These are phyloP conservation scores for Crotalaria pallida DNA, from an alignment of 306 rosid genomes.

Conservation along the genomic window DNA sequence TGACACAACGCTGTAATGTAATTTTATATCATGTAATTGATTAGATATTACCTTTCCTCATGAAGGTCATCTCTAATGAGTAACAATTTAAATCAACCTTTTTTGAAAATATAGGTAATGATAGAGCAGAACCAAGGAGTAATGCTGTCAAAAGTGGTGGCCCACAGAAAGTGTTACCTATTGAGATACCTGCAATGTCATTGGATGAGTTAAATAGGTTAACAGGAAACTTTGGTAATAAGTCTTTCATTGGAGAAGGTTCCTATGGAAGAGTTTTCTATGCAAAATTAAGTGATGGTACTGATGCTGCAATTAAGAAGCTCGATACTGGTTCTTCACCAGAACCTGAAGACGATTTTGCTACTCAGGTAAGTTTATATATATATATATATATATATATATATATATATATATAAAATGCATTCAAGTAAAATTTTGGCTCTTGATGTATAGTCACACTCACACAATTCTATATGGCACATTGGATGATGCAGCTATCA, in stretches of 20 bases:
- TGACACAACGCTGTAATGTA: neutral
- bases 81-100: neutral
- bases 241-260: constrained; percentile 93
- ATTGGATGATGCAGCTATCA: constrained; percentile 59
- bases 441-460: neutral
- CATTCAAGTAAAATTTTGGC: neutral
- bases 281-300: constrained; percentile 57
- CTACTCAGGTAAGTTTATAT: constrained; percentile 47
- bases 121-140: constrained; percentile 82
- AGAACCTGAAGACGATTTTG: constrained; percentile 74
- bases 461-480: neutral
- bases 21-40: too few species aligned
- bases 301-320: constrained; percentile 81
- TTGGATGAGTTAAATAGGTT: constrained; percentile 71
- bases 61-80: neutral
- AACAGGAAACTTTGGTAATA: constrained; percentile 68
- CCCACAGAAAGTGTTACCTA: constrained; percentile 70
- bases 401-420: too few species aligned
- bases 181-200: constrained; percentile 63
- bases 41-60: neutral
- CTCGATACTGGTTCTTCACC: constrained; percentile 64
- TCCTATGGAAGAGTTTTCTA: constrained; percentile 85
- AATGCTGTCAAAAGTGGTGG: constrained; percentile 51
- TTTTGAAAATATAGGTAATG: constrained; percentile 45
- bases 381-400: too few species aligned